Conservation (phyloP, 2,329 filamentous ascomycete genomes). For the Xylariaceae sp. region DNA sequence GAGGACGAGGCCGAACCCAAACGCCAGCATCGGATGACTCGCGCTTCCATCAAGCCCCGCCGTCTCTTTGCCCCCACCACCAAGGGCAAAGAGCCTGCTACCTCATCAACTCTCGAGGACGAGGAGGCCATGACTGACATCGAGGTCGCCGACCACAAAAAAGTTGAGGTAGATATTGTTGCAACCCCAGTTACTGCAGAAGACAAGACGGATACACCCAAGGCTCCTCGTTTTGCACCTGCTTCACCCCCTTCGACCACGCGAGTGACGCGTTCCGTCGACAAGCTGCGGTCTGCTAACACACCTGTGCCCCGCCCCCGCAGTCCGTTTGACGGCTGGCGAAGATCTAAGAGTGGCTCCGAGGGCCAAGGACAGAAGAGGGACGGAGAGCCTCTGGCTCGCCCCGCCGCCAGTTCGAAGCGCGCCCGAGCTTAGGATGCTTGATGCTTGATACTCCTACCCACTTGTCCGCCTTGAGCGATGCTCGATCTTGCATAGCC, state of each 20-base stretch:
- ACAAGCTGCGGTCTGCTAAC: conserved; percentile 43
- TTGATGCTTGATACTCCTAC: conserved; percentile 5
- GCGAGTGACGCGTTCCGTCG: conserved; percentile 54
- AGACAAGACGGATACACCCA: conserved; percentile 45
- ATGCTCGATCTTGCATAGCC: too few relatives aligned
- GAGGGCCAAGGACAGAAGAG: conserved; percentile 42
- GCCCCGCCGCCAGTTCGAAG: conserved; percentile 28
- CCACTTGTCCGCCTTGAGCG: background rate
- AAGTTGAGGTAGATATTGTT: conserved; percentile 31
- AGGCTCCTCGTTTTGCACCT: conserved; percentile 53
- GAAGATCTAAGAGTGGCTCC: conserved; percentile 55
- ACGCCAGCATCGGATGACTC: conserved; percentile 47
- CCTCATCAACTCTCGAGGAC: conserved; percentile 41
- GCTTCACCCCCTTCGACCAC: conserved; percentile 60
- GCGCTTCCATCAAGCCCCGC: conserved; percentile 67
- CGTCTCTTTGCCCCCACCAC: conserved; percentile 62
- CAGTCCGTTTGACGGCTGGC: conserved; percentile 67
- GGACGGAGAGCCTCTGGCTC: conserved; percentile 34
- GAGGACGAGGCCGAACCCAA: conserved; percentile 9
- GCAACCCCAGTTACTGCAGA: conserved; percentile 28
- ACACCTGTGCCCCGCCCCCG: conserved; percentile 38
- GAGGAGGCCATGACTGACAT: conserved; percentile 59
- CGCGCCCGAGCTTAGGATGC: conserved; percentile 30
- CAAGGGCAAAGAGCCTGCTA: conserved; percentile 41
- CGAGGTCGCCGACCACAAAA: conserved; percentile 44